Conservation (phyloP, 1,139 yeast species). For the Torulaspora pretoriensis region DNA sequence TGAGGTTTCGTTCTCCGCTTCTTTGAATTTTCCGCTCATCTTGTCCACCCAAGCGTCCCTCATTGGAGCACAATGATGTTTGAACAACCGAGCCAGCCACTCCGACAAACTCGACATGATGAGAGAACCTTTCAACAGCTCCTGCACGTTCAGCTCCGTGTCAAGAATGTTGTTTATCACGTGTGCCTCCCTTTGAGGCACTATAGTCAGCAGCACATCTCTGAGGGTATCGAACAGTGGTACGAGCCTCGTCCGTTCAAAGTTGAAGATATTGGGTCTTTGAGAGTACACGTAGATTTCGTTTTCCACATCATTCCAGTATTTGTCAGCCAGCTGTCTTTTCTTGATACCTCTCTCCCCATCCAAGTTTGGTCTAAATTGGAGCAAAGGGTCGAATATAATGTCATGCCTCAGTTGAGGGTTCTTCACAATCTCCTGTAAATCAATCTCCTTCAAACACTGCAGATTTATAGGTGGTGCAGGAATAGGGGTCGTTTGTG, state of each 20-base stretch:
- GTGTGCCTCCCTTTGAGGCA: conserved; percentile 74
- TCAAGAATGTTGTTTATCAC: conserved; percentile 73
- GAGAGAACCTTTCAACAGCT: conserved; percentile 50
- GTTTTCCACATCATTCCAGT: conserved; percentile 72
- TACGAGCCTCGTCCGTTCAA: conserved; percentile 52
- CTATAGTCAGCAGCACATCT: conserved; percentile 67
- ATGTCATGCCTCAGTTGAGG: conserved; percentile 93
- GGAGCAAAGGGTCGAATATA: conserved; percentile 85
- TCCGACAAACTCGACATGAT: conserved; percentile 32
- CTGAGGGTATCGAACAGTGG: conserved; percentile 70
- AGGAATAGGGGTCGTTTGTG: conserved; percentile 31
- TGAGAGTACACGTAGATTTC: conserved; percentile 44
- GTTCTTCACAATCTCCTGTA: conserved; percentile 83
- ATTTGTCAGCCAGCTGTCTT: conserved; percentile 68
- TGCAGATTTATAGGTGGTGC: conserved; percentile 82
- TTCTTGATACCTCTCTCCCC: conserved; percentile 85
- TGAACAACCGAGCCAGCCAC: conserved; percentile 36
- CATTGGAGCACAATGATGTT: conserved; percentile 79
- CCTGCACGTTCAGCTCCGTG: conserved; percentile 72
- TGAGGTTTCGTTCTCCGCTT: conserved; percentile 53
- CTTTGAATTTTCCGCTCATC: conserved; percentile 66
- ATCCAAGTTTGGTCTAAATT: conserved; percentile 86
- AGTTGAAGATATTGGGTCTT: conserved; percentile 34
- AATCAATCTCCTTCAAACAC: conserved; percentile 78
- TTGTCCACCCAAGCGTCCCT: conserved; percentile 86